These are phyloP conservation scores for Heliamphora exappendiculata DNA, from an alignment of 148 eudicot genomes.

Conservation along the genomic window DNA sequence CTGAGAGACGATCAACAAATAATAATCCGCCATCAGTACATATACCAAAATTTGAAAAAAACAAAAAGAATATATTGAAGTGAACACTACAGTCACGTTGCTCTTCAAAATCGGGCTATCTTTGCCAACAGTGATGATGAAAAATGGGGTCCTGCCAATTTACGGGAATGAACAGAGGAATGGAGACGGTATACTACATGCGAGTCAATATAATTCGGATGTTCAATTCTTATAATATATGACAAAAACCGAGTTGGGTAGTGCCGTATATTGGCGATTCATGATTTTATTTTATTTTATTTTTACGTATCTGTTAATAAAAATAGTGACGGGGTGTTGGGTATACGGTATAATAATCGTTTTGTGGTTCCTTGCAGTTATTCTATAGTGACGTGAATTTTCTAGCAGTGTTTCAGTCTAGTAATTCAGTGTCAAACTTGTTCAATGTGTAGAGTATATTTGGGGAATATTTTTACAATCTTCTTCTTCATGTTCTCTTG, in stretches of 20 bases:
- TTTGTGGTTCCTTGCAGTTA: not conserved
- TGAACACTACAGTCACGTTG: not conserved
- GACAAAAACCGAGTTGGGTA: slow-evolving; percentile 1
- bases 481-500: not conserved
- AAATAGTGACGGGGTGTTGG: not conserved
- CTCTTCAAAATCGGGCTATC: not conserved
- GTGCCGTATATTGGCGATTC: not conserved
- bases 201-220: not conserved
- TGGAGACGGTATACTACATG: not conserved
- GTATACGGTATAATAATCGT: not conserved
- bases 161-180: not conserved
- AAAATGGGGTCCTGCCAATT: not conserved
- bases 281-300: not conserved
- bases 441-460: not conserved
- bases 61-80: not conserved
- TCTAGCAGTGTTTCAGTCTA: not conserved
- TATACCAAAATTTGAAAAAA: not conserved
- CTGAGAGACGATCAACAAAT: not conserved
- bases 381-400: not conserved
- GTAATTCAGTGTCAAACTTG: not conserved
- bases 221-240: slow-evolving; percentile 4
- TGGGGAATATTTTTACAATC: not conserved
- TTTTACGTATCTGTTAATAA: not conserved
- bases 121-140: not conserved
- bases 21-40: slow-evolving; percentile 9